phyloP scores from a whole-genome alignment of 1,139 yeast genomes.

The Lodderomyces parapsilosis region DNA sequence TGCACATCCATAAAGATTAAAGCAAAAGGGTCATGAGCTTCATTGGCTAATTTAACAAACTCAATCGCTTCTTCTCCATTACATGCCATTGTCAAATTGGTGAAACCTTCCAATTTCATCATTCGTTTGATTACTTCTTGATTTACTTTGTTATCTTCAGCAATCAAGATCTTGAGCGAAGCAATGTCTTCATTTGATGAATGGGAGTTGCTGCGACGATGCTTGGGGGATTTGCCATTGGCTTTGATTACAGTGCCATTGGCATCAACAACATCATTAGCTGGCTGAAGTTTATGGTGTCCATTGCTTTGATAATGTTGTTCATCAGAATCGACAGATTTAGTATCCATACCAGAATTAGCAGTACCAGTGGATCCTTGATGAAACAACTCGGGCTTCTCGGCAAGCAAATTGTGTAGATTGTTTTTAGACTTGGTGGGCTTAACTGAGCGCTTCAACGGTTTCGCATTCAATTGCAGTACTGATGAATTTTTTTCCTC shows the following conservation, averaged over 20 bases:
- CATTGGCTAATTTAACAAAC: conserved; percentile 41
- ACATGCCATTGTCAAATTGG: conserved; percentile 69
- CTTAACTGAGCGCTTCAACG: background rate
- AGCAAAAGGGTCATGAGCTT: conserved; percentile 48
- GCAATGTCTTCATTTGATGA: conserved; percentile 27
- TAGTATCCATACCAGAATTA: conserved; percentile 3
- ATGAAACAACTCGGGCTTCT: conserved; percentile 3
- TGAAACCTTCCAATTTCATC: conserved; percentile 76
- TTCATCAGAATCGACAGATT: background rate
- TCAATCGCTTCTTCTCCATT: conserved; percentile 88
- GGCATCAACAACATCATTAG: too few relatives aligned
- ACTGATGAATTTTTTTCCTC: conserved; percentile 3
- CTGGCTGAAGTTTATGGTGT: background rate
- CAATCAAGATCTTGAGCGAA: conserved; percentile 68
- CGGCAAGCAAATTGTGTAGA: background rate
- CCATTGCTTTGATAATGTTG: background rate
- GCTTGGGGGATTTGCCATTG: conserved; percentile 24
- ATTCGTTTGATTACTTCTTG: conserved; percentile 88
- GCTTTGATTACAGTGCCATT: background rate
- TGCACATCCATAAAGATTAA: conserved; percentile 94
- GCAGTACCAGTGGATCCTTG: conserved; percentile 9
- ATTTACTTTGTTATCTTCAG: conserved; percentile 89
- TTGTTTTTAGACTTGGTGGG: background rate
- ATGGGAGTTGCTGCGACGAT: conserved; percentile 42
- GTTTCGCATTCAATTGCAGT: background rate